These are phyloP conservation scores for Durusdinium trenchii DNA, from an alignment of 73 alveolate genomes.

Conservation along the genomic window DNA sequence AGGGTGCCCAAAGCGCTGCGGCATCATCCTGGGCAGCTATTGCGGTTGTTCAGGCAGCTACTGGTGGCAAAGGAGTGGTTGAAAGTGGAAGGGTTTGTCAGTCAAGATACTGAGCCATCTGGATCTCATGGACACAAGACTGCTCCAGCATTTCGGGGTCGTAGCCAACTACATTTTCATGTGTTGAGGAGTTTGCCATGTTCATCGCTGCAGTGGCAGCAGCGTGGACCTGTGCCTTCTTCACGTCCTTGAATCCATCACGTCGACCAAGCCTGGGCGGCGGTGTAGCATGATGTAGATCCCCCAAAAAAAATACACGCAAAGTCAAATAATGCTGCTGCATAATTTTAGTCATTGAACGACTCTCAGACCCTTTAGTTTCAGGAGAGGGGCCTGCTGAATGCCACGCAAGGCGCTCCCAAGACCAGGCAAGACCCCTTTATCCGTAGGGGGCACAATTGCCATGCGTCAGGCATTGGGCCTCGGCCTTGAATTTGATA, in stretches of 20 bases:
- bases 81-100: neutral
- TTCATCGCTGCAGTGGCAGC: neutral
- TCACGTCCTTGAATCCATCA: neutral
- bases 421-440: neutral
- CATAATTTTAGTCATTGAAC: neutral
- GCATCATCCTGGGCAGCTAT: neutral
- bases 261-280: neutral
- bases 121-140: neutral
- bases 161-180: conserved; percentile 31
- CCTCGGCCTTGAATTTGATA: neutral
- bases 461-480: neutral
- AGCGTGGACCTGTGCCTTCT: neutral
- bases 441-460: neutral
- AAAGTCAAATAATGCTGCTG: neutral
- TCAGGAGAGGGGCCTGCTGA: neutral
- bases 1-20: conserved; percentile 25
- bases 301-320: neutral
- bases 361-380: neutral
- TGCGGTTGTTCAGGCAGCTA: neutral
- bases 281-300: neutral
- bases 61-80: neutral
- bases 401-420: conserved; percentile 46
- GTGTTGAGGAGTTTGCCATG: neutral
- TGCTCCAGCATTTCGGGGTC: neutral
- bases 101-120: neutral